A percentile compares a stretch with the other conserved stretches of the same genome.
Conservation (phyloP, 2,329 filamentous ascomycete genomes). For the Colletotrichum limetticola region DNA sequence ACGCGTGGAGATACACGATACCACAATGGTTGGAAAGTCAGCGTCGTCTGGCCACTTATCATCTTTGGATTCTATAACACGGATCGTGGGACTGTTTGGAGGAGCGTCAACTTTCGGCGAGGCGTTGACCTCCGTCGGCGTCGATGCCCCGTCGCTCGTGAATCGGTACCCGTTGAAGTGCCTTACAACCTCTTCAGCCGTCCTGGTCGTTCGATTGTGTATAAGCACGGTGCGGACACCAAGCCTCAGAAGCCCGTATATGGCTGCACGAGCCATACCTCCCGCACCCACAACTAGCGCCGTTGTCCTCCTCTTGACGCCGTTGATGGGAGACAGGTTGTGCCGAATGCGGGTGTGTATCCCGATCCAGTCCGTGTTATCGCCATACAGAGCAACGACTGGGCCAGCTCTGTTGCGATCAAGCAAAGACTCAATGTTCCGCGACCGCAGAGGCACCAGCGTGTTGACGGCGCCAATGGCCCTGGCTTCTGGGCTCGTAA, state of each 20-base stretch:
- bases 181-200: slow-evolving; percentile 72
- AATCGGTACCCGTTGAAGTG: slow-evolving; percentile 70
- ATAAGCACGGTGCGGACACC: slow-evolving; percentile 81
- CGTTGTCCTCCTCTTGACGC: slow-evolving; percentile 63
- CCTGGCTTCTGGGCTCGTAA: slow-evolving; percentile 76
- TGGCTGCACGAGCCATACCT: slow-evolving; percentile 81
- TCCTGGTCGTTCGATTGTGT: slow-evolving; percentile 74
- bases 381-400: slow-evolving; percentile 77
- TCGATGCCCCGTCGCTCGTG: slow-evolving; percentile 53
- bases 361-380: slow-evolving; percentile 86
- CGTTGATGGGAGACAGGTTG: slow-evolving; percentile 78
- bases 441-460: slow-evolving; percentile 73
- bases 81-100: slow-evolving; percentile 65
- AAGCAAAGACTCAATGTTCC: slow-evolving; percentile 62
- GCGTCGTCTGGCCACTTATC: slow-evolving; percentile 73
- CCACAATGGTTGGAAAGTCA: slow-evolving; percentile 76
- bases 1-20: slow-evolving; percentile 80
- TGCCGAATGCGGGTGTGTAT: slow-evolving; percentile 78
- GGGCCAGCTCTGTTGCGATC: slow-evolving; percentile 72
- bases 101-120: slow-evolving; percentile 47
- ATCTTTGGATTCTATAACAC: slow-evolving; percentile 53
- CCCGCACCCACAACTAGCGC: slow-evolving; percentile 73
- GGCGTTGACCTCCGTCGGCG: slow-evolving; percentile 32
- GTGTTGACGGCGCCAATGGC: slow-evolving; percentile 84
- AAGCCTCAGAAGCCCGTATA: slow-evolving; percentile 81